Base-by-base conservation (phyloP, 306 rosid genomes). In the Sechiopsis laciniata region DNA sequence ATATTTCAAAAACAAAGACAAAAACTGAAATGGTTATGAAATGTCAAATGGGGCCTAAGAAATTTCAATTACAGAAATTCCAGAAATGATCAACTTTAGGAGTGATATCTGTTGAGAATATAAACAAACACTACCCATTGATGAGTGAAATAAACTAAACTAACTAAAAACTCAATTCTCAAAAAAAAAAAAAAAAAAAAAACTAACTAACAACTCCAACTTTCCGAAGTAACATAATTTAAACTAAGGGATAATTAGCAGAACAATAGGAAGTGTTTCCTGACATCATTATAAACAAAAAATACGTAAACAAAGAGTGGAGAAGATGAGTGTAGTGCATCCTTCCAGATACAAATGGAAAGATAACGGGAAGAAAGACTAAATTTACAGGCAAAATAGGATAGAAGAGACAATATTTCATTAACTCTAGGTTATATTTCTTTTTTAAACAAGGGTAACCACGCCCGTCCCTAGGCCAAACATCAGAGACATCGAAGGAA, bases 1-100 rank as follows among this genome's bases (percentile, higher is more conserved):
- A 32, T 1, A 32, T 32, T 32, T 32, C 37, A 3, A 32, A 32
- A 32, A 32, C 37, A 32, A 32, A 32, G 3, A 2, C 37, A 32
- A 32, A 32, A 32, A 32, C 2, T 32, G 0, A 32, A 32, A 32
- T 32, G 37, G 2, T 26, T 26, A 26, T 32, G 4, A 32, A 32
- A 32, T 32, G 37, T 32, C 37, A 32, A 32, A 32, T 32, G 37
- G 37, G 37, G 37, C 37, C 68, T 7, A 63, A 35, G 52, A 6
- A 35, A 17, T 17, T 65, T 65, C 29, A 2, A 2, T 26, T 26
- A 26, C 1, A 52, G n/a, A 0, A 11, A 40, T 2, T 42, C 52
- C 16, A 65, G 11, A 19, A 19, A 65, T 65, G 10, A 65, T 42
- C 17, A 65, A 65, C 54, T 65, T 64, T 10, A 65, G 54, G 32